Evolutionary conservation across 805 yeast genomes (phyloP).

Genomic region (Metschnikowia lachancei): DNA sequence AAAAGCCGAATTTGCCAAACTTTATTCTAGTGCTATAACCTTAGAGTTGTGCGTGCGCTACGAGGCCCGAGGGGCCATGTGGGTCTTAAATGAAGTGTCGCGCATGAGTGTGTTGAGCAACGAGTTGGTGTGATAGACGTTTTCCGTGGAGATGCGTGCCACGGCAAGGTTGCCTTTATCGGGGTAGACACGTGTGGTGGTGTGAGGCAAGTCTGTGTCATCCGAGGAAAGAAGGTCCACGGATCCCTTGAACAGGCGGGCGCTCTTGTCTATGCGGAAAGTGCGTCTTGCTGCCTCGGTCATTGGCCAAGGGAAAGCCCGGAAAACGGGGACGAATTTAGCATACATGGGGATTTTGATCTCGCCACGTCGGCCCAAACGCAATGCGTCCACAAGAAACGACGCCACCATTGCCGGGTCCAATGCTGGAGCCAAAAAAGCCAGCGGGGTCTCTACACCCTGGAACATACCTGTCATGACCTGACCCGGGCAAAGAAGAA

Average conservation of each 20-base stretch:
- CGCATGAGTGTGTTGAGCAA: slow-evolving; percentile 11
- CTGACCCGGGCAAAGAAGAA: slow-evolving; percentile 87
- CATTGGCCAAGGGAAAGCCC: slow-evolving; percentile 72
- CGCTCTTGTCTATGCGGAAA: slow-evolving; percentile 61
- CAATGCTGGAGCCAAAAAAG: slow-evolving; percentile 76
- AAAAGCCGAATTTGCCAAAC: slow-evolving; percentile 7
- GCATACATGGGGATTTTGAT: slow-evolving; percentile 77
- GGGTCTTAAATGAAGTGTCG: slow-evolving; percentile 14
- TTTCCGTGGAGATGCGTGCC: not conserved
- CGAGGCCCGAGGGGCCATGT: slow-evolving; percentile 5
- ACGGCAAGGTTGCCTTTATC: slow-evolving; percentile 4
- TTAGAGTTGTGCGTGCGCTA: slow-evolving; percentile 10
- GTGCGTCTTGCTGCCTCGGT: slow-evolving; percentile 51
- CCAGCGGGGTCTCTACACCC: slow-evolving; percentile 71
- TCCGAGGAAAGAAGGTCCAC: slow-evolving; percentile 7
- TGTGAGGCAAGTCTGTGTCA: not conserved
- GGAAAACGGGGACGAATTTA: slow-evolving; percentile 64
- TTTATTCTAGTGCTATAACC: slow-evolving; percentile 3
- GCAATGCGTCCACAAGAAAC: slow-evolving; percentile 53
- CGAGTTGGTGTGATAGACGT: slow-evolving; percentile 6
- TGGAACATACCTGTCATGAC: slow-evolving; percentile 71
- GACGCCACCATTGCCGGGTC: slow-evolving; percentile 66
- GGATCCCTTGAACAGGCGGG: slow-evolving; percentile 3
- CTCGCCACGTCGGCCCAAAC: slow-evolving; percentile 62
- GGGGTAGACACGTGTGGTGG: not conserved